Evolutionary conservation across 192 early-diverging fungal genomes (phyloP).

Genomic region (Piromyces sp.): DNA sequence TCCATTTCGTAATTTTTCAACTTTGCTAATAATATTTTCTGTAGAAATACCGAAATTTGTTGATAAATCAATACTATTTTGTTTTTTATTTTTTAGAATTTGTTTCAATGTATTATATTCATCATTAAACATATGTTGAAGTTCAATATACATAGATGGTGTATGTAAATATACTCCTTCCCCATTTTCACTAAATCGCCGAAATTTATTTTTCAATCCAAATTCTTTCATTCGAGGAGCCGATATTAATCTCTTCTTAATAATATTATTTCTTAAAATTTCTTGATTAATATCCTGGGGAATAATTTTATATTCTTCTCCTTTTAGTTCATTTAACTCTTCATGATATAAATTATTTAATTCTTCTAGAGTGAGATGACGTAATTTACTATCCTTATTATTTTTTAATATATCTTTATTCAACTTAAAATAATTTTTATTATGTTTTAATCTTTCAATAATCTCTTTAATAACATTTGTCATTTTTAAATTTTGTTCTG

Average conservation of each 20-base stretch:
- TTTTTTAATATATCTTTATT: neutral
- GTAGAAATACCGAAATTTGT: neutral
- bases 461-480: neutral
- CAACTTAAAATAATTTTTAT: neutral
- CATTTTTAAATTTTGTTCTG: neutral
- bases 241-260: neutral
- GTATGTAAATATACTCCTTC: neutral
- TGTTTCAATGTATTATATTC: neutral
- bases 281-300: neutral
- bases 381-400: neutral
- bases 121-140: neutral
- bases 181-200: neutral
- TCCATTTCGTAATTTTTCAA: neutral
- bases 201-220: neutral
- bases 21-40: neutral
- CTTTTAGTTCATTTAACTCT: neutral
- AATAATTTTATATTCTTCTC: neutral
- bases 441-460: neutral
- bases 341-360: neutral
- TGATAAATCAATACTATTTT: neutral
- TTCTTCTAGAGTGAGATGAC: neutral
- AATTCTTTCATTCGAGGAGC: neutral
- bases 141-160: neutral
- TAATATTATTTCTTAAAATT: neutral
- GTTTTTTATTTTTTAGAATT: neutral